These are phyloP conservation scores for Eucalyptus caleyi DNA, from an alignment of 345 rosid species.

Conservation along the genomic window DNA sequence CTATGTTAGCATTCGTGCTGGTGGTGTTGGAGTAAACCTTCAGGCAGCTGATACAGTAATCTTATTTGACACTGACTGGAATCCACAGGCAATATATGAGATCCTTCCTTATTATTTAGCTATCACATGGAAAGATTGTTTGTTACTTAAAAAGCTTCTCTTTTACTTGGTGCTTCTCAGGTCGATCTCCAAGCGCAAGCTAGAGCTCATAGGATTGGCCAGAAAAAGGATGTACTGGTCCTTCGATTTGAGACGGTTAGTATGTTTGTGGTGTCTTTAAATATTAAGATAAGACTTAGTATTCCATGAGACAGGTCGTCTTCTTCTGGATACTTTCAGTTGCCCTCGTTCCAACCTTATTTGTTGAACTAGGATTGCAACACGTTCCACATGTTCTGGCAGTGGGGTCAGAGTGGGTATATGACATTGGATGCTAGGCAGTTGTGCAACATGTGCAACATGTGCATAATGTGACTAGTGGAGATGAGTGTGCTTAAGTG, in stretches of 20 bases:
- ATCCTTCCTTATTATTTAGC: not conserved
- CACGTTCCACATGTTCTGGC: not conserved
- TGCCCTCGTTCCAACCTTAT: not conserved
- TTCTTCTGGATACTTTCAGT: not conserved
- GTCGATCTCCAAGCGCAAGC: constrained; percentile 99
- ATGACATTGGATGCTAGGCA: not conserved
- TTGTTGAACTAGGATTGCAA: not conserved
- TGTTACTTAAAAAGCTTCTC: not conserved
- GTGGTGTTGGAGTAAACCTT: constrained; percentile 96
- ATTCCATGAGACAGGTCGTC: not conserved
- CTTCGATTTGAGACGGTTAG: constrained; percentile 91
- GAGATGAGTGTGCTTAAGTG: not conserved
- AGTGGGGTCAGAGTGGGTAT: not conserved
- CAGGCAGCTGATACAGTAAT: constrained; percentile 96
- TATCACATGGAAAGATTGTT: not conserved
- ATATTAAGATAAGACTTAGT: not conserved
- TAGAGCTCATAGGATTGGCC: constrained; percentile 95
- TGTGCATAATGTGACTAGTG: not conserved
- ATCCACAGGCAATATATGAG: constrained; percentile 61
- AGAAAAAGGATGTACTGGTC: constrained; percentile 95
- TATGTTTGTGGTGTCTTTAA: not conserved
- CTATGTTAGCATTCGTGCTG: constrained; percentile 76
- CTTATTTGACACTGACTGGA: constrained; percentile 95
- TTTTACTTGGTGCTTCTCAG: constrained; percentile 11
- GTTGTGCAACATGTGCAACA: not conserved